phyloP scores from a whole-genome alignment of 148 eudicot species.

The Dysphania ambrosioides region DNA sequence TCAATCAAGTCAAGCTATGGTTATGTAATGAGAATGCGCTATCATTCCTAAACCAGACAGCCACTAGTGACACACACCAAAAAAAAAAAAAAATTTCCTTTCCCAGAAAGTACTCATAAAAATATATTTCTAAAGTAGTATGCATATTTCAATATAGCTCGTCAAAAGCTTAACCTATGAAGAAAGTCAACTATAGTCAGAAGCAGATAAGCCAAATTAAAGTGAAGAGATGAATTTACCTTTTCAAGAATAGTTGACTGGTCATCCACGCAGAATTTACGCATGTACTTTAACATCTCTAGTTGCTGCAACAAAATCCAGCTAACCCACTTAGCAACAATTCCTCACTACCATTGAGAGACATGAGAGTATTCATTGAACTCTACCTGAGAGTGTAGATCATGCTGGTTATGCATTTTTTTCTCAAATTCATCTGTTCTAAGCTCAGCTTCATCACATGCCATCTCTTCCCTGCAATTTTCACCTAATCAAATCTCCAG shows the following conservation, averaged over 20 bases:
- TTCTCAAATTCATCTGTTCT: slow-evolving; percentile 70
- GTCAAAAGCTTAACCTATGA: background rate
- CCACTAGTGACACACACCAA: no score
- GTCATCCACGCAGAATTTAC: slow-evolving; percentile 62
- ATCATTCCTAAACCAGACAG: background rate
- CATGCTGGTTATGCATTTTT: slow-evolving; percentile 56
- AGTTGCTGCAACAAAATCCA: slow-evolving; percentile 60
- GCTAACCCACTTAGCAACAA: slow-evolving; percentile 3
- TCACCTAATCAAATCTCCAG: slow-evolving; percentile 5
- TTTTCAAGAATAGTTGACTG: slow-evolving; percentile 79
- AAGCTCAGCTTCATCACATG: slow-evolving; percentile 96
- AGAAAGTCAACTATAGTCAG: background rate
- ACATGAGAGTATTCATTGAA: slow-evolving; percentile 2
- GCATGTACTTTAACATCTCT: slow-evolving; percentile 82
- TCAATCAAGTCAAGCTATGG: background rate
- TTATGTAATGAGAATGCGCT: background rate
- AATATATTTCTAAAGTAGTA: no score
- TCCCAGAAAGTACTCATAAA: no score
- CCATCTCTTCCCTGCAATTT: slow-evolving; percentile 78
- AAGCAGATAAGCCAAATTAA: background rate
- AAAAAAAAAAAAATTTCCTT: no score
- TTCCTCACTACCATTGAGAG: background rate
- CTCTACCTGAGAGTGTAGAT: slow-evolving; percentile 60
- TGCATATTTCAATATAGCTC: background rate
- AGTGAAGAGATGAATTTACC: slow-evolving; percentile 31